Evolutionary conservation across 139 green algal species (phyloP).

Genomic region (Chlorella sorokiniana): DNA sequence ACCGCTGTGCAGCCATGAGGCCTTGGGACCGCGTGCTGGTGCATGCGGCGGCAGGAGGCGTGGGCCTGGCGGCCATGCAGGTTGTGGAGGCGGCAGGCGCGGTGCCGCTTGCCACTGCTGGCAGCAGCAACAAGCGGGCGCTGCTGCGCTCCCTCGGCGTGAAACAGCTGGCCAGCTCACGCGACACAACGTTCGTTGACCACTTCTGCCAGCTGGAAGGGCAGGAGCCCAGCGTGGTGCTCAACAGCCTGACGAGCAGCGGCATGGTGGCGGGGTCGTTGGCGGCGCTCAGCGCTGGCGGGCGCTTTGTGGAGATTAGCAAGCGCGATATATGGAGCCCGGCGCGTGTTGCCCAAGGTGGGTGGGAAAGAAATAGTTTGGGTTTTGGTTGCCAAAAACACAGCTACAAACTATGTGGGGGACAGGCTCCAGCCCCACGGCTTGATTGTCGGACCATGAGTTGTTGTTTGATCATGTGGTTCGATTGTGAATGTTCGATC

Average conservation of each 20-base stretch:
- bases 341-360: slow-evolving; percentile 34
- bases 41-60: slow-evolving; percentile 79
- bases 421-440: too few species aligned
- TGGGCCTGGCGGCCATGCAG: slow-evolving; percentile 77
- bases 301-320: slow-evolving; percentile 83
- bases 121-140: slow-evolving; percentile 62
- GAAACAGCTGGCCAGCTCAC: slow-evolving; percentile 49
- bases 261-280: slow-evolving; percentile 85
- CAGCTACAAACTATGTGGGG: background rate
- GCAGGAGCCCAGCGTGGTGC: slow-evolving; percentile 64
- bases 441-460: too few species aligned
- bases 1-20: background rate
- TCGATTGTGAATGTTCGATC: too few species aligned
- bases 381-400: background rate
- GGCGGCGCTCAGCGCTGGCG: slow-evolving; percentile 59
- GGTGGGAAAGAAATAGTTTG: background rate
- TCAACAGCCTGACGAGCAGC: slow-evolving; percentile 87
- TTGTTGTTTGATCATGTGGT: too few species aligned
- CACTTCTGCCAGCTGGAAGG: slow-evolving; percentile 63
- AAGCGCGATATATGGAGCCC: slow-evolving; percentile 90
- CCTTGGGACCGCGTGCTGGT: slow-evolving; percentile 67
- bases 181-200: slow-evolving; percentile 70
- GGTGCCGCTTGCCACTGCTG: slow-evolving; percentile 55
- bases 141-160: slow-evolving; percentile 62
- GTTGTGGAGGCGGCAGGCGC: slow-evolving; percentile 54